Percentiles rank a stretch among this genome's conserved stretches.
Evolutionary conservation across 345 rosid genomes (phyloP).

Genomic region (Citrus medica): DNA sequence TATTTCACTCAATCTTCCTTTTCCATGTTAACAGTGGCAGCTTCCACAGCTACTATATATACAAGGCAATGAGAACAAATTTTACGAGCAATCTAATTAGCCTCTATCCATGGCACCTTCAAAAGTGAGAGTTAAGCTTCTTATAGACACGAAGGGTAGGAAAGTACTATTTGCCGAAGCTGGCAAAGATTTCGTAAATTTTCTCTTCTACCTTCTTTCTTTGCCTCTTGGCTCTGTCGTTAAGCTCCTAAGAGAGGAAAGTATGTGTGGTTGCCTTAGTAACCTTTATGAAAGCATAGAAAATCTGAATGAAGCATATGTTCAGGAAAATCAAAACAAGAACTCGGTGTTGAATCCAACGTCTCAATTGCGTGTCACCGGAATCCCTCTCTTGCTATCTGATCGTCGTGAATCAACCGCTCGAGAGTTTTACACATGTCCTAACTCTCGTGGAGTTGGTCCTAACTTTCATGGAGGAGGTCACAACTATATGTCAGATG

Average conservation of each 20-base stretch:
- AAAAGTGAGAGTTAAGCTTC: no score
- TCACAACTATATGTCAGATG: not conserved
- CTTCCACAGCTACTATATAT: no score
- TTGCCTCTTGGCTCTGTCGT: conserved; percentile 20
- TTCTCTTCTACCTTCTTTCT: not conserved
- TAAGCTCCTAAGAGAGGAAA: not conserved
- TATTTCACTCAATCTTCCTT: no score
- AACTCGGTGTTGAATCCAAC: not conserved
- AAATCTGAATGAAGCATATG: not conserved
- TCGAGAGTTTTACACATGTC: not conserved
- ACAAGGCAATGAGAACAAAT: no score
- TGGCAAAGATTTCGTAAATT: no score
- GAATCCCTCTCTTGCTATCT: not conserved
- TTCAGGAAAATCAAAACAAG: conserved; percentile 8
- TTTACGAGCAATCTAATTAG: no score
- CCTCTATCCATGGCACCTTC: no score
- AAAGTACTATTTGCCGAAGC: no score
- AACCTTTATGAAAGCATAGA: conserved; percentile 8
- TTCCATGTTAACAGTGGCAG: no score
- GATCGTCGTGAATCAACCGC: not conserved
- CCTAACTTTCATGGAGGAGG: accelerated
- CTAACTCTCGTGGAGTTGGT: not conserved
- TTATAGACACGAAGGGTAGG: no score
- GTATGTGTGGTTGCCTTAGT: conserved; percentile 6
- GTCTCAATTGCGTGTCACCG: not conserved